Evolutionary conservation across 2,329 filamentous ascomycete species (phyloP).

Genomic region (Periconia sp.): DNA sequence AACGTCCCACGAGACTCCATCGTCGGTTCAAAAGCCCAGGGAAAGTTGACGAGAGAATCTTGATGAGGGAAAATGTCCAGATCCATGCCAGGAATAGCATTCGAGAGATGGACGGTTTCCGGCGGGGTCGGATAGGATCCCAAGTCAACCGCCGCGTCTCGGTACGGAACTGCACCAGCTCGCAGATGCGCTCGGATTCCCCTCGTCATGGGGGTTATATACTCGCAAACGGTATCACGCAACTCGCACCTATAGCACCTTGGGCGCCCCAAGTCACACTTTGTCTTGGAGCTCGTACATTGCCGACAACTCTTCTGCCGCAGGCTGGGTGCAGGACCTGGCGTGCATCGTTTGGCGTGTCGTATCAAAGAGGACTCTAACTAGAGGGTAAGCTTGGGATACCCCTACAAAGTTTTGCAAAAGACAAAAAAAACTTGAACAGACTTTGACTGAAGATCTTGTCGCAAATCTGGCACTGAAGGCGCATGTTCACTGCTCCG

Average conservation of each 20-base stretch:
- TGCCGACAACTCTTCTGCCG: slow-evolving; percentile 26
- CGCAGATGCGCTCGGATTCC: slow-evolving; percentile 9
- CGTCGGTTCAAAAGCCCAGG: neutral
- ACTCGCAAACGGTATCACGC: slow-evolving; percentile 18
- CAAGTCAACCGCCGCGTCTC: too few relatives aligned
- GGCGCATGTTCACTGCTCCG: slow-evolving; percentile 9
- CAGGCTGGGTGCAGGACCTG: slow-evolving; percentile 19
- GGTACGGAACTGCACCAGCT: too few relatives aligned
- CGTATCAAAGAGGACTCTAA: slow-evolving; percentile 5
- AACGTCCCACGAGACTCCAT: too few relatives aligned
- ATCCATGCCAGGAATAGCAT: neutral
- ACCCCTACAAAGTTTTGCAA: too few relatives aligned
- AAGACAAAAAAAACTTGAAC: slow-evolving; percentile 2
- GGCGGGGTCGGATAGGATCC: too few relatives aligned
- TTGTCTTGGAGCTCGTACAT: slow-evolving; percentile 25
- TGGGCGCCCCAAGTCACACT: slow-evolving; percentile 23
- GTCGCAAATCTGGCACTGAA: slow-evolving; percentile 20
- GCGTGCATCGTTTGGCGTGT: neutral
- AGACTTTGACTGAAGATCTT: slow-evolving; percentile 25
- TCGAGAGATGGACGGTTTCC: neutral
- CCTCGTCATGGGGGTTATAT: slow-evolving; percentile 21
- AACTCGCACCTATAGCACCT: slow-evolving; percentile 22
- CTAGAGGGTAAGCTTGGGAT: slow-evolving; percentile 1
- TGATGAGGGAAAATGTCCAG: neutral
- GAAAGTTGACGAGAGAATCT: neutral